Evolutionary conservation across 805 yeast species (phyloP).

Genomic region (Candida qinlingensis): DNA sequence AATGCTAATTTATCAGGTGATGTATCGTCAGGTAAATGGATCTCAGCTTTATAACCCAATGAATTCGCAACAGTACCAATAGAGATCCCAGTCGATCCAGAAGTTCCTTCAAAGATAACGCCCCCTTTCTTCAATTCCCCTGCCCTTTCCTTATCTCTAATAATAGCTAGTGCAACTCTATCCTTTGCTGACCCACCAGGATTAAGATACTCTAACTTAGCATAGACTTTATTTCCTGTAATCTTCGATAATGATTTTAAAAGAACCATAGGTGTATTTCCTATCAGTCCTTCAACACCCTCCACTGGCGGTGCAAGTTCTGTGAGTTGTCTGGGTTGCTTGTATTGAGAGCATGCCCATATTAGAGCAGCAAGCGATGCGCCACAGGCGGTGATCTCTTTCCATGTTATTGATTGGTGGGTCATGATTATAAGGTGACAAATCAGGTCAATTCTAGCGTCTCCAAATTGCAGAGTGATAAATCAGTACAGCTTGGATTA

Average conservation of each 20-base stretch:
- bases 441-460: too few species aligned
- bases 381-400: constrained; percentile 22
- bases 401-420: constrained; percentile 16
- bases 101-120: constrained; percentile 87
- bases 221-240: constrained; percentile 81
- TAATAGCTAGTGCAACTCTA: constrained; percentile 83
- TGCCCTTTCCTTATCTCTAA: constrained; percentile 55
- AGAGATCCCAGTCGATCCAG: constrained; percentile 95
- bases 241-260: constrained; percentile 62
- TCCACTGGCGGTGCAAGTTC: constrained; percentile 28
- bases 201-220: constrained; percentile 77
- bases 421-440: not conserved
- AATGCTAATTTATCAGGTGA: constrained; percentile 75
- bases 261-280: constrained; percentile 82
- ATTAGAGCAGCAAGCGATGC: constrained; percentile 14
- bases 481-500: too few species aligned
- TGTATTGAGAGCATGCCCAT: constrained; percentile 7
- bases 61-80: constrained; percentile 87
- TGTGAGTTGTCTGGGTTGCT: constrained; percentile 7
- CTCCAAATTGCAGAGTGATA: too few species aligned
- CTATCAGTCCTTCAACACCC: constrained; percentile 79
- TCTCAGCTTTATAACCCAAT: constrained; percentile 83
- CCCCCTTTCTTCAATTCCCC: constrained; percentile 62
- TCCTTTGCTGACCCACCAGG: constrained; percentile 98
- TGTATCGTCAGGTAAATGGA: constrained; percentile 94